Conservation (phyloP, 2,329 filamentous ascomycete species). For the Pezicula neosporulosa region DNA sequence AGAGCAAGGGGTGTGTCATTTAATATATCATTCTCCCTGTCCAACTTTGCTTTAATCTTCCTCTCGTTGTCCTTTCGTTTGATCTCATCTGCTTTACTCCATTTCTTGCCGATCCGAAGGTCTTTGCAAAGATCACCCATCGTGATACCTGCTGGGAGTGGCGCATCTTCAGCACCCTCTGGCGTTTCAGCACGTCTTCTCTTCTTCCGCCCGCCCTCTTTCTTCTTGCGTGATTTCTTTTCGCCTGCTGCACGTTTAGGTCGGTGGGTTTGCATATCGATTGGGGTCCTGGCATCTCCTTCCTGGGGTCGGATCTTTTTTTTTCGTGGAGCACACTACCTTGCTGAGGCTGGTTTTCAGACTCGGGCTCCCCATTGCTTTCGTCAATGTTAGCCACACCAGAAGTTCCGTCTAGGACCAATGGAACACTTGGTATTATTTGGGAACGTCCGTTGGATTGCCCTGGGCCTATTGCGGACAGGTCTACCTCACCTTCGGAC, state of each 20-base stretch:
- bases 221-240: conserved; percentile 26
- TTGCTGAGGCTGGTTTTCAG: conserved; percentile 12
- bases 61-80: conserved; percentile 58
- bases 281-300: conserved; percentile 18
- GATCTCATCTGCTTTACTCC: conserved; percentile 70
- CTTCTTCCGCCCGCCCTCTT: conserved; percentile 21
- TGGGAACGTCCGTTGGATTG: conserved; percentile 7
- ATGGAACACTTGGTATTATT: conserved; percentile 16
- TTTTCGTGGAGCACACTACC: conserved; percentile 11
- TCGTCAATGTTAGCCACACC: conserved; percentile 11
- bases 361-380: conserved; percentile 12
- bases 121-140: conserved; percentile 73
- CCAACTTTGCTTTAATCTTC: conserved; percentile 25
- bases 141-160: conserved; percentile 61
- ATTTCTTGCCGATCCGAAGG: conserved; percentile 69
- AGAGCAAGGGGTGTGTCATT: conserved; percentile 9
- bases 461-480: conserved; percentile 8
- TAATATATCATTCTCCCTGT: too few relatives aligned
- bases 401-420: conserved; percentile 24
- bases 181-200: conserved; percentile 42
- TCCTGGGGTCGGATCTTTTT: conserved; percentile 16
- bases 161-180: conserved; percentile 57
- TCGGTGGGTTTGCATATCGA: conserved; percentile 19
- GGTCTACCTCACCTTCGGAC: conserved; percentile 2
- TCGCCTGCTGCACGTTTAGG: conserved; percentile 11